Evolutionary conservation across 2,329 filamentous ascomycete genomes (phyloP), one percentile per base, ranked within the genome.

Genomic region (Penicillium sp.): DNA sequence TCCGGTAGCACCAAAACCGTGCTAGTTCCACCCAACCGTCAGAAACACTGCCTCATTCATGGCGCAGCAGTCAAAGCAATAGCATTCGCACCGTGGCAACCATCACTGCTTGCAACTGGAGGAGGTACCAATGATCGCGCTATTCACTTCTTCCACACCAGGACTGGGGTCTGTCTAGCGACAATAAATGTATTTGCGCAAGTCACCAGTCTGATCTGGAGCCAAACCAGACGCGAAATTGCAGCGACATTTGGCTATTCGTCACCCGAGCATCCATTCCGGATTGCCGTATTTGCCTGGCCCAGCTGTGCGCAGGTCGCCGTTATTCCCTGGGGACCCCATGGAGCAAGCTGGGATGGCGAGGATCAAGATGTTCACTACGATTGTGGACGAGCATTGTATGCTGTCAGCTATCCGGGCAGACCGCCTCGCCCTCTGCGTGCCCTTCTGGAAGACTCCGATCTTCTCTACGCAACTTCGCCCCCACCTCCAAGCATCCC

Each of bases 221-320:
- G 90, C 52, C 89, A 84, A 27, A 93, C 87, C 11, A 84, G 90
- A 11, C 86, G 90, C 37, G 95, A 98, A 73, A 95, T 99, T 61
- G 90, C 86, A 1, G 95, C 92, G 1, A 97, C 93, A 0, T 97
- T 99, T 75, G 93, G 95, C 5, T 98, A 96, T 70, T 86, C 93
- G 3, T 89, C 96, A 64, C 92, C 93, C 1, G 90, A 96, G 43
- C 95, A 99, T 69, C 86, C 90, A 0, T 90, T 89, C 66, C 87
- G 95, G 21, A 90, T 99, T 62, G 95, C 92, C 1, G 88, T 98
- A 9, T 99, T 97, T 75, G 89, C 89, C 46, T 98, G 95, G 95
- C 95, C 95, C 0, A 89, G 90, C 54, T 98, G 95, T 74, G 85
- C 86, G 62, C 90, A 95, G 70, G 84, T 97, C 1, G 89, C 91